Percentiles rank a stretch among this genome's conserved stretches.
These are phyloP conservation scores for Fusarium setosum DNA, from an alignment of 2,329 filamentous ascomycete genomes.

Conservation along the genomic window DNA sequence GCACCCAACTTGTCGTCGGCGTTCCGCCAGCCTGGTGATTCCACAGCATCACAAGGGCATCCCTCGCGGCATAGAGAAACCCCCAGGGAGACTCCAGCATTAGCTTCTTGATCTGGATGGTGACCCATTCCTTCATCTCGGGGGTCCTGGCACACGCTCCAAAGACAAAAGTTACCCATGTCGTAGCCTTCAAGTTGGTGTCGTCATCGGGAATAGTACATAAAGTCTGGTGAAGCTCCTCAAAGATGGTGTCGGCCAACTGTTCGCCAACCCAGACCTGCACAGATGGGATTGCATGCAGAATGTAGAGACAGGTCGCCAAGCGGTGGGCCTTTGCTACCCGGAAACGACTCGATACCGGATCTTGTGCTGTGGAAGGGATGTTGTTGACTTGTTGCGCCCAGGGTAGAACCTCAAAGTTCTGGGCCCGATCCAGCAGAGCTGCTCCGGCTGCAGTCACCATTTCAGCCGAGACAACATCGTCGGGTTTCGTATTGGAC, in stretches of 20 bases:
- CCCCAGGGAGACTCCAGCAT: constrained; percentile 59
- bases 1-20: constrained; percentile 53
- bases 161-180: constrained; percentile 67
- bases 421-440: constrained; percentile 52
- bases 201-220: constrained; percentile 60
- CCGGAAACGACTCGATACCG: constrained; percentile 51
- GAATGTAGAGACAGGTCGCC: constrained; percentile 58
- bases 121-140: constrained; percentile 59
- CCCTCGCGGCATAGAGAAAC: constrained; percentile 59
- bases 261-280: constrained; percentile 39
- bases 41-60: constrained; percentile 59
- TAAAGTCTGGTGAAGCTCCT: constrained; percentile 60
- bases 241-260: constrained; percentile 50
- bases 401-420: constrained; percentile 56
- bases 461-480: constrained; percentile 45
- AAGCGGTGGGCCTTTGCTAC: constrained; percentile 57
- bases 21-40: constrained; percentile 47
- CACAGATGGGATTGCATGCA: constrained; percentile 52
- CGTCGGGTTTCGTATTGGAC: constrained; percentile 44
- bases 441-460: constrained; percentile 45
- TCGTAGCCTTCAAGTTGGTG: constrained; percentile 65
- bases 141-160: constrained; percentile 61
- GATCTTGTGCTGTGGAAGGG: constrained; percentile 47
- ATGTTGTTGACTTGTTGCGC: constrained; percentile 50
- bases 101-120: constrained; percentile 55